Evolutionary conservation across 73 alveolate species (phyloP), one percentile per base, ranked within the genome.

Genomic region (Symbiodinium pilosum): DNA sequence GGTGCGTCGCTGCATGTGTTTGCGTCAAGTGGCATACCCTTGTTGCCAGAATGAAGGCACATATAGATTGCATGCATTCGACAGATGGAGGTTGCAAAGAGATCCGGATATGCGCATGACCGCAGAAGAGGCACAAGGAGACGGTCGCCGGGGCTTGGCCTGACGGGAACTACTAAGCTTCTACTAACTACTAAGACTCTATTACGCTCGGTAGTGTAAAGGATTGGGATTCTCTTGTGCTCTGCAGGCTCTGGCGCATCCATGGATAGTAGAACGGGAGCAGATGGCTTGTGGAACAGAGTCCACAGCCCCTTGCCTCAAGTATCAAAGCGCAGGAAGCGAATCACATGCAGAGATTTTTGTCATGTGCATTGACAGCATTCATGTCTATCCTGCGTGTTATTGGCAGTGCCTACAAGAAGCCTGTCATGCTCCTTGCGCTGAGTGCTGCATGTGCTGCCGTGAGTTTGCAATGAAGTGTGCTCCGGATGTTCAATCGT

Each of bases 71-170:
- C 1, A 51, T 16, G 68, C 68, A 51, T 24, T n/a, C 68, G 68
- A 51, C 73, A 54, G 84, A 36, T 24, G 41, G 26, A 69, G 84
- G 84, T 41, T 88, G 77, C 87, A 91, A 28, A 18, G 75, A 12
- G 96, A 91, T 32, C 96, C 96, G 14, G 96, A 91, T 39, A 43
- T 43, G 47, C 87, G 96, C 43, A 91, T 91, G 96, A 68, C 96
- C 14, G 86, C 88, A 28, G 96, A 91, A 86, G 87, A 88, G 86
- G 95, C 95, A 21, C 39, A n/a, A n/a, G n/a, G n/a, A n/a, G n/a
- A n/a, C n/a, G n/a, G n/a, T n/a, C n/a, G n/a, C n/a, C n/a, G n/a
- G n/a, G n/a, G n/a, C n/a, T n/a, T n/a, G n/a, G n/a, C n/a, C n/a
- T n/a, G n/a, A n/a, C n/a, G n/a, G n/a, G n/a, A n/a, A n/a, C n/a